Conservation (phyloP, 73 alveolate genomes). For the Chromera velia region DNA sequence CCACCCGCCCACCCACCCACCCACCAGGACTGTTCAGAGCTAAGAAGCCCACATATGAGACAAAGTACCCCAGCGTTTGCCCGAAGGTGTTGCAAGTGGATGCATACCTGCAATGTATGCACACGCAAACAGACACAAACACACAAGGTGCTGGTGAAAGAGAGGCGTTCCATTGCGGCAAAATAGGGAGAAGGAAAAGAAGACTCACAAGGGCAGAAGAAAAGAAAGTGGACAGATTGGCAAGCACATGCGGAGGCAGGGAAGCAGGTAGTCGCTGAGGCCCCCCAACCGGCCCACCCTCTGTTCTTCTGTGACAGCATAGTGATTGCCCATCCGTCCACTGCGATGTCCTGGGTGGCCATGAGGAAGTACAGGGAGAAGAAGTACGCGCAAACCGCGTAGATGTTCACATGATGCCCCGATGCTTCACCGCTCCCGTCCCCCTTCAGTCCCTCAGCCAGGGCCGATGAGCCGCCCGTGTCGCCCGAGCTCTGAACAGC, state of each 20-base stretch:
- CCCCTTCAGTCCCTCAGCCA: slow-evolving; percentile 11
- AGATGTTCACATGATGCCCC: slow-evolving; percentile 14
- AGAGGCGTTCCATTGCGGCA: too few relatives aligned
- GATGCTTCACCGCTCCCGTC: slow-evolving; percentile 8
- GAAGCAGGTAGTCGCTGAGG: not conserved
- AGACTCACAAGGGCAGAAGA: too few relatives aligned
- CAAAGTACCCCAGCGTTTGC: slow-evolving; percentile 54
- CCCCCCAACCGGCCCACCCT: too few relatives aligned
- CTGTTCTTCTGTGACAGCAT: slow-evolving; percentile 50
- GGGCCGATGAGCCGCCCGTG: too few relatives aligned
- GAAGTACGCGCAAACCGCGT: slow-evolving; percentile 12
- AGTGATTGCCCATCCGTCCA: slow-evolving; percentile 79
- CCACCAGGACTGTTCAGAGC: slow-evolving; percentile 28
- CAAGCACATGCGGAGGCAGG: not conserved
- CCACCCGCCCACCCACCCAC: not conserved
- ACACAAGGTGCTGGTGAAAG: too few relatives aligned
- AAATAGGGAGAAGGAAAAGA: too few relatives aligned
- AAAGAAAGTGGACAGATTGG: too few relatives aligned
- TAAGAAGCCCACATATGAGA: slow-evolving; percentile 38
- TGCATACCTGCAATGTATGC: slow-evolving; percentile 15
- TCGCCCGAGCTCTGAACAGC: too few relatives aligned
- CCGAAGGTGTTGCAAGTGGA: slow-evolving; percentile 64
- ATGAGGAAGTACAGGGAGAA: slow-evolving; percentile 34
- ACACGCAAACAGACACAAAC: not conserved
- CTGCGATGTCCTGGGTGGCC: slow-evolving; percentile 66